Conservation (phyloP, 352 stramenopile species). For the Globisporangium nunn region DNA sequence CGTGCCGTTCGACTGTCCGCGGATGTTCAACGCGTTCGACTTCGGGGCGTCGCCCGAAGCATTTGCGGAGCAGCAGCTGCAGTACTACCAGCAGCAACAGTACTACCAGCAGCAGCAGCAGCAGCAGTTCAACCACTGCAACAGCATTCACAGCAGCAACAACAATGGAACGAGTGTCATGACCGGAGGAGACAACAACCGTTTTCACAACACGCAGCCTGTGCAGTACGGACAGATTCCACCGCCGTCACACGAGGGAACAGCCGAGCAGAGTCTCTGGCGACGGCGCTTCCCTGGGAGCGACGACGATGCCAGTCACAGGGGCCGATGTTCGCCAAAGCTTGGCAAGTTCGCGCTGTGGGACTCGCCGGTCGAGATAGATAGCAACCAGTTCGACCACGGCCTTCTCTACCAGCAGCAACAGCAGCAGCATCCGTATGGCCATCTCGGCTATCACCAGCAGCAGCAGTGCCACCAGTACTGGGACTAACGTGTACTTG, state of each 20-base stretch:
- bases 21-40: slow-evolving; percentile 42
- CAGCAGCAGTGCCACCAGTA: not conserved
- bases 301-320: slow-evolving; percentile 1
- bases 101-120: not conserved
- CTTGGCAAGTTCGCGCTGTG: slow-evolving; percentile 35
- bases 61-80: slow-evolving; percentile 15
- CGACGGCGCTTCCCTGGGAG: slow-evolving; percentile 19
- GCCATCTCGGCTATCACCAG: not conserved
- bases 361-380: slow-evolving; percentile 9
- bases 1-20: slow-evolving; percentile 7
- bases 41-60: slow-evolving; percentile 31
- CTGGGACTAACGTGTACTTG: not conserved
- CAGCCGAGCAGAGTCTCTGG: slow-evolving; percentile 23
- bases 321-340: slow-evolving; percentile 18
- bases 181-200: not conserved
- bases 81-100: slow-evolving; percentile 9
- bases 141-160: slow-evolving; percentile 1
- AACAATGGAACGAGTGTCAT: not conserved
- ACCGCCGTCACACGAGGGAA: no score
- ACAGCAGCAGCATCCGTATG: not conserved
- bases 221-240: no score
- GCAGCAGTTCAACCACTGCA: not conserved
- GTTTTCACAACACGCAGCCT: no score
- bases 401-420: no score
- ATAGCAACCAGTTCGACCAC: not conserved